Base-by-base conservation (phyloP, 2,329 filamentous ascomycete genomes). In the Lachnellula suecica region DNA sequence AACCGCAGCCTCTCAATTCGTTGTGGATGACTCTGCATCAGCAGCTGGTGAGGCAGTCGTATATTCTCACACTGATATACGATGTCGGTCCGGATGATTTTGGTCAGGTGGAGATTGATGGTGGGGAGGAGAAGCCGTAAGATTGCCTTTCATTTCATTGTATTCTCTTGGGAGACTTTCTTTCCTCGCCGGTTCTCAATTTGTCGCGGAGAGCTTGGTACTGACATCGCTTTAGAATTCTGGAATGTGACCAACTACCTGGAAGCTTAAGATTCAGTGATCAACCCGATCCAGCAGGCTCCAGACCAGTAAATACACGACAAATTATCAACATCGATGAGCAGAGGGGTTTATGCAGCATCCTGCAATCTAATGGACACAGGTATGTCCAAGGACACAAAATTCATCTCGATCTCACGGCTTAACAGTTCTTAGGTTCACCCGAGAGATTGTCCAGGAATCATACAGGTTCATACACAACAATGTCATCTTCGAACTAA, bases 191-290 rank as follows among this genome's bases (percentile, higher is more conserved):
- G n/a, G 5, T 34, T 13, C 46, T 46, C 1, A 47, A 22, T 17
- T 43, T 11, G 41, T 1, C 7, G 13, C 11, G 11, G 13, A 43
- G 22, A 3, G 23, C 4, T 24, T 20, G n/a, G 15, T 46, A 25
- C 37, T 57, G 31, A 57, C 19, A 47, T 23, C 23, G 8, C 9
- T 24, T 51, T n/a, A 59, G 58, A 17, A 24, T 47, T 13, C 50
- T 58, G 15, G 47, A 77, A 35, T 71, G 78, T 37, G 74, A 79
- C 53, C 60, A 68, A 5, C 64, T 68, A 0, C 69, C 70, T 0
- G 81, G 79, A 17, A 74, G 77, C 3, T 64, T 86, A 52, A 71
- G 77, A 41, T 87, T 81, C 80, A 77, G 72, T 5, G 83, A 85
- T 58, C 73, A 85, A 41, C 83, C 83, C 1, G 83, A 85, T 55